A percentile compares a stretch with the other conserved stretches of the same genome.
These are phyloP conservation scores for Solanum pinnatisectum DNA, from an alignment of 257 asterid species.

Conservation along the genomic window DNA sequence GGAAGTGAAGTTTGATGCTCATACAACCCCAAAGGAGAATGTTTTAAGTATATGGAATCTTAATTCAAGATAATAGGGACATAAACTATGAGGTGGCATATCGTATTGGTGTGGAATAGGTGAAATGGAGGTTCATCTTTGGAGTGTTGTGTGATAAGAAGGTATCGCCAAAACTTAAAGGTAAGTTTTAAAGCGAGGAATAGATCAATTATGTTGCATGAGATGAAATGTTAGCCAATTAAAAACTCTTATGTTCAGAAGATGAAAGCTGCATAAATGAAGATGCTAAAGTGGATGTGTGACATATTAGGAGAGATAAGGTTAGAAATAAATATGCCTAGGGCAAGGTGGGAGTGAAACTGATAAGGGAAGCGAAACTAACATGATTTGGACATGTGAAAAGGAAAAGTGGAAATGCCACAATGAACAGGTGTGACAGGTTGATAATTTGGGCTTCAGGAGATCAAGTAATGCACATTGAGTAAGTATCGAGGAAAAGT, in stretches of 20 bases:
- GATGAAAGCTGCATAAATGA: background rate
- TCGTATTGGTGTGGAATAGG: background rate
- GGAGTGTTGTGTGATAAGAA: background rate
- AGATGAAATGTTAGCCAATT: background rate
- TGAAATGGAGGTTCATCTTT: background rate
- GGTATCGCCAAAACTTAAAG: background rate
- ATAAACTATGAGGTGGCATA: background rate
- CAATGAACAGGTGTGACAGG: background rate
- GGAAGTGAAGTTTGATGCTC: background rate
- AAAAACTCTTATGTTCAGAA: background rate
- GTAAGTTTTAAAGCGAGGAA: background rate
- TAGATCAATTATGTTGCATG: background rate
- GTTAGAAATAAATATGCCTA: too few relatives aligned
- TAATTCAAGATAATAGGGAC: background rate
- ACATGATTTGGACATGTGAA: background rate
- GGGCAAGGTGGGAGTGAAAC: background rate
- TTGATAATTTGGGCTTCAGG: background rate
- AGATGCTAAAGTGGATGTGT: background rate
- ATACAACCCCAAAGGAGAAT: background rate
- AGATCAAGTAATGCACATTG: too few relatives aligned
- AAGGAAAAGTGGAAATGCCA: background rate
- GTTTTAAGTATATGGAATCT: background rate
- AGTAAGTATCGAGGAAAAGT: too few relatives aligned
- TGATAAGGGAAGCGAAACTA: background rate
- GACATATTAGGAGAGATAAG: background rate